Evolutionary conservation across 148 eudicot species (phyloP).

Genomic region (Bassia scoparia): DNA sequence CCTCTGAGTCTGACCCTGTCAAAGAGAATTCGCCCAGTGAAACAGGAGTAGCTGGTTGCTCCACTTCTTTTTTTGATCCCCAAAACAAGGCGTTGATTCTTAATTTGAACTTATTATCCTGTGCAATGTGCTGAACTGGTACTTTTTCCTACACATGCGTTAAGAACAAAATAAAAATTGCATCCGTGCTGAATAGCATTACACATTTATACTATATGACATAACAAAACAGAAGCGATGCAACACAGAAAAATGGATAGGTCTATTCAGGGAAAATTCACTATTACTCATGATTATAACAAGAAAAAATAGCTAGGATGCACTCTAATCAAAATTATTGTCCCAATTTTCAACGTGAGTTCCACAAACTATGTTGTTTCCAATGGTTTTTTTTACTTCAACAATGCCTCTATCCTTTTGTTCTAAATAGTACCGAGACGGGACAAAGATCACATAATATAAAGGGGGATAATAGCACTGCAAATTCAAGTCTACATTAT

Average conservation of each 20-base stretch:
- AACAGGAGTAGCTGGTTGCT: constrained; percentile 39
- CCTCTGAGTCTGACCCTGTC: constrained; percentile 66
- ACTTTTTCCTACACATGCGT: constrained; percentile 37
- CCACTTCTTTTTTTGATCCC: constrained; percentile 57
- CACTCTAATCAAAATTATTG: neutral
- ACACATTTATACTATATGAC: neutral
- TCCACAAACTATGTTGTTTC: too few species aligned
- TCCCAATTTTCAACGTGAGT: too few species aligned
- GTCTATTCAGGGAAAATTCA: neutral
- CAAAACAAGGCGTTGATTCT: constrained; percentile 64
- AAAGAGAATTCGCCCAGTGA: constrained; percentile 60
- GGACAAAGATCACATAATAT: too few species aligned
- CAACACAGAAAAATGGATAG: neutral
- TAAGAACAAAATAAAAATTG: neutral
- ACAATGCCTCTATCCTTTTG: too few species aligned
- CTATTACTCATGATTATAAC: neutral
- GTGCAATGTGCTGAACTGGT: constrained; percentile 26
- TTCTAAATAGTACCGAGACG: too few species aligned
- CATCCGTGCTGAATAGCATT: neutral
- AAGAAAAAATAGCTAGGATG: too few species aligned
- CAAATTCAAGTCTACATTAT: too few species aligned
- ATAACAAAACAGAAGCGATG: constrained; percentile 1
- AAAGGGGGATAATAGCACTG: too few species aligned
- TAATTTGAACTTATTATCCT: constrained; percentile 21
- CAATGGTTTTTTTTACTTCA: too few species aligned